Base-by-base conservation (phyloP, 148 eudicot genomes). In the Spergularia bocconei region DNA sequence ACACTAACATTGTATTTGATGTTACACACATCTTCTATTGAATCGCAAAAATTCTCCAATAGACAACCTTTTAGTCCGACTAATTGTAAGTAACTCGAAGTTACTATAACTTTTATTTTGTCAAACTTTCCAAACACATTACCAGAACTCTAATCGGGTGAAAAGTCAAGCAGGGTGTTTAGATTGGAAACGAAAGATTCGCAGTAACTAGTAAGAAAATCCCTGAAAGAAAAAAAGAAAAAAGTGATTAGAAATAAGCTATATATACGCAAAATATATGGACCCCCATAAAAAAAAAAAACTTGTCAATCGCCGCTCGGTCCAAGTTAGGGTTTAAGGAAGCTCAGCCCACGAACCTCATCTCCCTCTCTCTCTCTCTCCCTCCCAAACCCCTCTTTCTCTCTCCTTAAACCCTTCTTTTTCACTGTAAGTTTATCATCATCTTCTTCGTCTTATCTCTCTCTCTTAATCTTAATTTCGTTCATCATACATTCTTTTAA, bases 241-340 rank as follows among this genome's bases (percentile, higher is more conserved):
- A 16, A 53, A 54, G 33, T 61, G 38, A 19, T 29, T 29, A 5
- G 6, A 38, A 4, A 54, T 0, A 33, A 25, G 13, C 33, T n/a
- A 20, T 58, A 62, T 59, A 72, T 59, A 72, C 8, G 47, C 21
- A 19, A 8, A 33, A 15, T 38, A 0, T 4, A 19, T 79, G 81
- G 81, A 79, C 81, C 73, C 55, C 73, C 71, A 71, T 50, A 41
- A 54, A 20, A 38, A 54, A 74, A 25, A 47, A 72, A 61, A 61
- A 7, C 7, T 48, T 8, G 33, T 19, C 6, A 6, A 52, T n/a
- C 68, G 69, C 70, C 75, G 50, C 64, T 23, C 58, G 61, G 74
- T 75, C 82, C 78, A 79, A 55, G 50, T 70, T 80, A 80, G 79
- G 76, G 79, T 80, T 80, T 80, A 68, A 62, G 67, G 48, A 29